phyloP scores from a whole-genome alignment of 441 rosid species.

The Croton laevigatus region DNA sequence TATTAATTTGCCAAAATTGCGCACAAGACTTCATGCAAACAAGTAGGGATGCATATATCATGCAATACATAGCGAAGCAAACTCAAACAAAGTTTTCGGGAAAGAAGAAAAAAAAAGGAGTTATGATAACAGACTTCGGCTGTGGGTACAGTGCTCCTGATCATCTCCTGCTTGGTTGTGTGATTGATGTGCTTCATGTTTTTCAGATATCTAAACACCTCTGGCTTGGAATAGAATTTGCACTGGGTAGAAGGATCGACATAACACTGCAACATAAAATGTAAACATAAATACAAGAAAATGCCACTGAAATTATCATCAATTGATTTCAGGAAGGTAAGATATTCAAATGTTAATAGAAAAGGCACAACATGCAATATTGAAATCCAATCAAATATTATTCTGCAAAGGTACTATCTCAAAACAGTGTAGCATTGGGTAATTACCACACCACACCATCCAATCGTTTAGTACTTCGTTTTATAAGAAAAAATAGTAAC shows the following conservation, averaged over 20 bases:
- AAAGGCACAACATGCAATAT: not conserved
- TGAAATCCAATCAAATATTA: constrained; percentile 6
- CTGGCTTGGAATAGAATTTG: constrained; percentile 44
- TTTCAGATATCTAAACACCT: constrained; percentile 35
- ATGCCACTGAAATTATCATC: constrained; percentile 3
- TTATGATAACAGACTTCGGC: constrained; percentile 28
- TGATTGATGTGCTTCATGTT: constrained; percentile 18
- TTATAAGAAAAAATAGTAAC: not conserved
- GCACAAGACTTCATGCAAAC: not conserved
- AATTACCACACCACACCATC: too few species aligned
- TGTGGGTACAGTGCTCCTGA: not conserved
- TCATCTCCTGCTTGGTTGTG: constrained; percentile 15
- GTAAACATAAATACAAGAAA: not conserved
- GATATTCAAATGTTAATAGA: not conserved
- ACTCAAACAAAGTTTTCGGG: not conserved
- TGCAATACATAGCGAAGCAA: constrained; percentile 4
- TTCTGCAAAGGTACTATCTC: not conserved
- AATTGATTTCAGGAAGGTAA: not conserved
- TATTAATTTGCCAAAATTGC: not conserved
- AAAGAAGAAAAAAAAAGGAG: constrained; percentile 7
- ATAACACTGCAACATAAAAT: constrained; percentile 32
- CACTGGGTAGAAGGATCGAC: constrained; percentile 29
- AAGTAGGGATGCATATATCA: not conserved
- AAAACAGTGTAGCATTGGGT: not conserved
- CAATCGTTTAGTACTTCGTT: not conserved